Evolutionary conservation across 1,139 yeast genomes (phyloP).

Genomic region (Saccharomyces pastorianus): DNA sequence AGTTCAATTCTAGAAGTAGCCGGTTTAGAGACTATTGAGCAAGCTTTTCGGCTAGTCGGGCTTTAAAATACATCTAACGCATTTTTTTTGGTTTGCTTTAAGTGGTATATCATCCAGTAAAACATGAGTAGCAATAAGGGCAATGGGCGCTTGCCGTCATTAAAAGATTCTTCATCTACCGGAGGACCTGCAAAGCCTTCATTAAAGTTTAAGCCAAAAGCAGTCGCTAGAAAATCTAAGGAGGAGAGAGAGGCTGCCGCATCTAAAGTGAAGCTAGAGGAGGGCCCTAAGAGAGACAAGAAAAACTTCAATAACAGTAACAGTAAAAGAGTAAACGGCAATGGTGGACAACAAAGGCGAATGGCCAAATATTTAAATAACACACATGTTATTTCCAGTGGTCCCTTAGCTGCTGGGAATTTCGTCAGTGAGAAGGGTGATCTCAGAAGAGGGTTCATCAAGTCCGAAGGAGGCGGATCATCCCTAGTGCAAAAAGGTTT

Average conservation of each 20-base stretch:
- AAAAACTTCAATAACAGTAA: slow-evolving; percentile 23
- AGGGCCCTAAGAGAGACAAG: slow-evolving; percentile 15
- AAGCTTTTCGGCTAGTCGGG: not conserved
- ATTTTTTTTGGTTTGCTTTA: not conserved
- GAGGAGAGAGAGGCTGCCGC: slow-evolving; percentile 78
- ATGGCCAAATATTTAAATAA: slow-evolving; percentile 43
- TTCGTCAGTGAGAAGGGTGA: slow-evolving; percentile 33
- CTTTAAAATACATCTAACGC: not conserved
- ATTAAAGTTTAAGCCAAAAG: slow-evolving; percentile 71
- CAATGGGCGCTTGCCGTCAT: slow-evolving; percentile 30
- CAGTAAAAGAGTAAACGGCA: slow-evolving; percentile 31
- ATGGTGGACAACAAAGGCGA: slow-evolving; percentile 37
- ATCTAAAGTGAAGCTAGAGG: slow-evolving; percentile 44
- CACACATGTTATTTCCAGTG: slow-evolving; percentile 61
- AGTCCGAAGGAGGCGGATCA: slow-evolving; percentile 22
- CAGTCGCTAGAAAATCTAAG: slow-evolving; percentile 69
- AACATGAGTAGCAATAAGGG: not conserved
- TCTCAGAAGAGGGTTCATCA: slow-evolving; percentile 22
- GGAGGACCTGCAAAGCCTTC: slow-evolving; percentile 39
- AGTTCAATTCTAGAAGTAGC: not conserved
- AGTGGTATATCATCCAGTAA: not conserved
- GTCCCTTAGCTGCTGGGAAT: slow-evolving; percentile 64
- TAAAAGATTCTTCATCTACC: slow-evolving; percentile 17
- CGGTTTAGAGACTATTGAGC: not conserved
- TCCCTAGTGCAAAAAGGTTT: slow-evolving; percentile 26